Evolutionary conservation across 2,329 filamentous ascomycete genomes (phyloP).

Genomic region (Fusarium virguliforme): DNA sequence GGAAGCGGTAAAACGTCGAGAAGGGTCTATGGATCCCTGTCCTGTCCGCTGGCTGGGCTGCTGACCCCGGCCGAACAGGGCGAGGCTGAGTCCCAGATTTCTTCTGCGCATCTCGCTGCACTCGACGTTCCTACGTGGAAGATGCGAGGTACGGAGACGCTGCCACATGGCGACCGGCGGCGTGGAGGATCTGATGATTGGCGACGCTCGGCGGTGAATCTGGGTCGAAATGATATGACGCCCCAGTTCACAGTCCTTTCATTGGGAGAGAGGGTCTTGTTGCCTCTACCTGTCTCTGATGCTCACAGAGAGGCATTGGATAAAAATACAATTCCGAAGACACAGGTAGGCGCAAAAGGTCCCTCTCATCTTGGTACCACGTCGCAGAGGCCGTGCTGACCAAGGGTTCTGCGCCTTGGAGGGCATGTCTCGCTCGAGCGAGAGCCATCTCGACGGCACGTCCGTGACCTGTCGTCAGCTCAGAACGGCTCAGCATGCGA

Average conservation of each 20-base stretch:
- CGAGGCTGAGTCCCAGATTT: conserved; percentile 35
- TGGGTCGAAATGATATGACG: conserved; percentile 29
- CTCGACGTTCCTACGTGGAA: conserved; percentile 15
- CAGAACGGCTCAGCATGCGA: conserved; percentile 49
- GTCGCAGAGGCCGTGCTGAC: conserved; percentile 36
- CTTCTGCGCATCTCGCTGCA: conserved; percentile 28
- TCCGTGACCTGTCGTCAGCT: conserved; percentile 49
- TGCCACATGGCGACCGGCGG: conserved; percentile 48
- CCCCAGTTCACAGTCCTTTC: conserved; percentile 8
- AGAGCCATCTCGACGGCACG: conserved; percentile 42
- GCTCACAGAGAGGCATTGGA: conserved; percentile 17
- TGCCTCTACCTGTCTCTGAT: background rate
- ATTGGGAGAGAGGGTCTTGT: background rate
- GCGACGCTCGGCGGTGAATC: conserved; percentile 12
- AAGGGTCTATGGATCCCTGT: conserved; percentile 19
- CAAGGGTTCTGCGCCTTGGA: conserved; percentile 42
- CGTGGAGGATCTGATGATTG: conserved; percentile 39
- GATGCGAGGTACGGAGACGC: conserved; percentile 39
- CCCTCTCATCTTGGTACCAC: conserved; percentile 35
- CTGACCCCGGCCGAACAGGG: conserved; percentile 28
- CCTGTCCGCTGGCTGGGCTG: conserved; percentile 2
- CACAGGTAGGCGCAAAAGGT: conserved; percentile 12
- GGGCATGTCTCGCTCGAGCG: conserved; percentile 26
- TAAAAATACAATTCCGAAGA: conserved; percentile 24
- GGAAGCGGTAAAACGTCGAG: conserved; percentile 8